Evolutionary conservation across 768 basidiomycete genomes (phyloP).

Genomic region (Macrolepiota albuminosa): DNA sequence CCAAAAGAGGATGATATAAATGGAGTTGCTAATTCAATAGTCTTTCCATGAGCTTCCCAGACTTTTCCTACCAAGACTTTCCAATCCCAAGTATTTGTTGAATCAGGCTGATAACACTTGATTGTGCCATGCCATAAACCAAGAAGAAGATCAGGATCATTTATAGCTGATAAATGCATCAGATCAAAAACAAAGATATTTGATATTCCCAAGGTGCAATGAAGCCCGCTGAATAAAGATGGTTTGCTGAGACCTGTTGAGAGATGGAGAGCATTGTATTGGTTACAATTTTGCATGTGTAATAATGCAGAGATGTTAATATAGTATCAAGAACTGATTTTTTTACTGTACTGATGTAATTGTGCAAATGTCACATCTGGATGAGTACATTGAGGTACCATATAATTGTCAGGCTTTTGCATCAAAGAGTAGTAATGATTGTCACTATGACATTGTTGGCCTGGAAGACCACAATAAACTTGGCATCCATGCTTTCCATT

Average conservation of each 20-base stretch:
- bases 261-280: not conserved
- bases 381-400: conserved; percentile 20
- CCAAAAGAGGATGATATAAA: conserved; percentile 24
- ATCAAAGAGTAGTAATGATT: too few relatives aligned
- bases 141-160: too few relatives aligned
- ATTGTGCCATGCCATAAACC: too few relatives aligned
- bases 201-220: conserved; percentile 24
- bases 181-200: too few relatives aligned
- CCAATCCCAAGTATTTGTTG: too few relatives aligned
- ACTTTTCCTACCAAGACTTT: conserved; percentile 6
- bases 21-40: conserved; percentile 4
- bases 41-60: conserved; percentile 12
- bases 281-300: not conserved
- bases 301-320: conserved; percentile 22
- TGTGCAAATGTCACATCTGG: conserved; percentile 16
- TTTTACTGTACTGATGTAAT: conserved; percentile 1
- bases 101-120: too few relatives aligned
- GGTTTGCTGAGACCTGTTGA: not conserved
- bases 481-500: conserved; percentile 29
- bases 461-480: conserved; percentile 24
- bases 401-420: conserved; percentile 22
- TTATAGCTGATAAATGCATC: too few relatives aligned
- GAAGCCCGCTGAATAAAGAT: conserved; percentile 31
- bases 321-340: not conserved
- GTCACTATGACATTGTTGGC: conserved; percentile 18